Conservation (phyloP, 2,329 filamentous ascomycete genomes). For the Phyllosticta citriasiana region DNA sequence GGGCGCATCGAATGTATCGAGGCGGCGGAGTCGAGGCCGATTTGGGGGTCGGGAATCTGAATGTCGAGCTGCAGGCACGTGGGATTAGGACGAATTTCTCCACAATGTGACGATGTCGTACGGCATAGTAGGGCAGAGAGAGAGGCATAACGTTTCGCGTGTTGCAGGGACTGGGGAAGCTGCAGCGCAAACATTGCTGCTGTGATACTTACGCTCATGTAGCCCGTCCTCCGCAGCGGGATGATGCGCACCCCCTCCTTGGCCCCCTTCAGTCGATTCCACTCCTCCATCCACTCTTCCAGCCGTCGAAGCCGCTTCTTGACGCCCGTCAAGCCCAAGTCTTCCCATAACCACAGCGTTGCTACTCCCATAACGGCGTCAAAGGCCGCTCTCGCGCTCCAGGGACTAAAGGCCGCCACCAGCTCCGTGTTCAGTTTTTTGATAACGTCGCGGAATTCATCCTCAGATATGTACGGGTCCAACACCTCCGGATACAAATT, state of each 20-base stretch:
- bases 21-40: constrained; percentile 30
- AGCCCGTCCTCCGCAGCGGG: constrained; percentile 70
- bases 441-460: constrained; percentile 74
- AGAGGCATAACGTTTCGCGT: not conserved
- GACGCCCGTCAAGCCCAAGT: constrained; percentile 64
- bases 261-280: constrained; percentile 61
- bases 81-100: not conserved
- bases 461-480: constrained; percentile 74
- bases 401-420: constrained; percentile 70
- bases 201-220: constrained; percentile 58
- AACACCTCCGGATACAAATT: constrained; percentile 95
- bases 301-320: constrained; percentile 62
- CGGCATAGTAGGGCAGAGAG: not conserved
- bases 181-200: not conserved
- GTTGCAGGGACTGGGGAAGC: not conserved
- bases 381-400: constrained; percentile 62
- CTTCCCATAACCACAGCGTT: constrained; percentile 94
- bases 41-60: constrained; percentile 69
- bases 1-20: constrained; percentile 2
- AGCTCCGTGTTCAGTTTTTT: constrained; percentile 73
- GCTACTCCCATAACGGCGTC: constrained; percentile 70
- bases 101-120: not conserved
- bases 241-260: constrained; percentile 63
- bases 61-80: constrained; percentile 54
- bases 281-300: constrained; percentile 74